Conservation (phyloP, 495 filamentous ascomycete species). For the Annulohypoxylon bovei region DNA sequence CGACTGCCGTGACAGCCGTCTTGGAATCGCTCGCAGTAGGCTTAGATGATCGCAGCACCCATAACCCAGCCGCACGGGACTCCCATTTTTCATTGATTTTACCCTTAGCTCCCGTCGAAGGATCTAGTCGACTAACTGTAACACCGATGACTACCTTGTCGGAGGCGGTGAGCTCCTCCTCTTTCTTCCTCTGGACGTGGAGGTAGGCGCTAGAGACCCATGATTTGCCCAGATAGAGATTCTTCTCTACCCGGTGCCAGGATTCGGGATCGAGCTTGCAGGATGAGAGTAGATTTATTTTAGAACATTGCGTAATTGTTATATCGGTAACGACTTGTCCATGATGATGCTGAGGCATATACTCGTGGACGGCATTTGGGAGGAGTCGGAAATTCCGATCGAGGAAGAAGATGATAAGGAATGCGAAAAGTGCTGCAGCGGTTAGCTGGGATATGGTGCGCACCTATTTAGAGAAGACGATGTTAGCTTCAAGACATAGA, state of each 20-base stretch:
- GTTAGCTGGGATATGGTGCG: constrained; percentile 85
- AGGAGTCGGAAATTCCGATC: constrained; percentile 85
- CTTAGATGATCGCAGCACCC: constrained; percentile 83
- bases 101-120: constrained; percentile 65
- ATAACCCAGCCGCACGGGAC: constrained; percentile 78
- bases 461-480: constrained; percentile 61
- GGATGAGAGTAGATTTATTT: constrained; percentile 76
- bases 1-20: constrained; percentile 80
- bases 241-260: constrained; percentile 92
- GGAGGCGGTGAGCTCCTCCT: constrained; percentile 77
- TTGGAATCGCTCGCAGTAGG: constrained; percentile 81
- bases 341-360: constrained; percentile 82
- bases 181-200: constrained; percentile 84
- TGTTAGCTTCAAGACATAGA: constrained; percentile 22
- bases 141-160: constrained; percentile 89
- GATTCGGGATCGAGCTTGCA: constrained; percentile 79
- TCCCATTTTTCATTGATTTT: constrained; percentile 80
- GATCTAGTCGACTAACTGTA: constrained; percentile 79
- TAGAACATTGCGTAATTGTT: constrained; percentile 79
- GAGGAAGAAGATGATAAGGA: constrained; percentile 77
- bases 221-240: constrained; percentile 79
- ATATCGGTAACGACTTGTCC: constrained; percentile 90
- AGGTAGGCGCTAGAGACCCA: constrained; percentile 84
- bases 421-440: constrained; percentile 70
- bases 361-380: constrained; percentile 81